Evolutionary conservation across 441 rosid species (phyloP), one percentile per base, ranked within the genome.

Genomic region (Theobroma grandiflorum): DNA sequence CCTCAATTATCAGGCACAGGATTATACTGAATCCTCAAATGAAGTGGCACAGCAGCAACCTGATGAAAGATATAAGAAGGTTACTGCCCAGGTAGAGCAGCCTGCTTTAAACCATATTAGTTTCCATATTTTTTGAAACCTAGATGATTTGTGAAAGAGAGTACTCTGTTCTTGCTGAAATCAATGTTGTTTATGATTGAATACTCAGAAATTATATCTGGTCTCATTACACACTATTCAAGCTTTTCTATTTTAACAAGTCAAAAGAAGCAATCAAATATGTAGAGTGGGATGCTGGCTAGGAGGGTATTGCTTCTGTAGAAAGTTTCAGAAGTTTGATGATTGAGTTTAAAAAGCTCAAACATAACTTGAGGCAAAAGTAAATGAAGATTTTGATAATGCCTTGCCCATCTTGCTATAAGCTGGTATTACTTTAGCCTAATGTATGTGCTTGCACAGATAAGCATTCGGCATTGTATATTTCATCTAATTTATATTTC

Each of bases 81-180:
- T 82, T 83, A 81, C 88, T 74, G 85, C 86, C n/a, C 95, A 87
- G 94, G 99, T 94, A 77, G 66, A 70, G 43, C 11, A 15, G 63
- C 35, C 47, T 59, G 14, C 26, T 79, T 35, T 49, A 8, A 6
- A 16, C 4, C 45, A 40, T 22, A 3, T 26, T 26, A 16, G 8
- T 76, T 2, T 42, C 70, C 68, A 26, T 47, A 18, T 10, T 18
- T 52, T 37, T 35, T 15, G 11, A 49, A 70, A 22, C 74, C 31
- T 31, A 31, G 22, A 53, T 53, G 59, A 52, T 3, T 26, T 0
- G 14, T 45, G 6, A 31, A 26, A 15, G 22, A 70, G 74, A 49
- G 57, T 70, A 15, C 74, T 31, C 40, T 31, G 40, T 18, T 42
- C 26, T 70, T 31, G 33, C 20, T 12, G 33, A 35, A 14, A 72